phyloP scores from a whole-genome alignment of 768 basidiomycete species.

The Clavulina sp. region DNA sequence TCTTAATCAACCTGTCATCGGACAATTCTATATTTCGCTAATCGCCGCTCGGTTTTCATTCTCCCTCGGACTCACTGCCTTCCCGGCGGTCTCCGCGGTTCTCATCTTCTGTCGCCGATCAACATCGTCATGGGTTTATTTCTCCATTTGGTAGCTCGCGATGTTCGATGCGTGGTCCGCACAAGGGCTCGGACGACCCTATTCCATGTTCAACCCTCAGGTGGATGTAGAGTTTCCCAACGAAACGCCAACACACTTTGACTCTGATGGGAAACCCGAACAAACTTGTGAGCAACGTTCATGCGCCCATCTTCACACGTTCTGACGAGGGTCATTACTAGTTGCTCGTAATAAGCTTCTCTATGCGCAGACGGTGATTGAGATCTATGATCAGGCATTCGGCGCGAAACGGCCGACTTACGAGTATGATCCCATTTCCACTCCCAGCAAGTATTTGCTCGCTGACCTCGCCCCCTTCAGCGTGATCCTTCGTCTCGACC shows the following conservation, averaged over 20 bases:
- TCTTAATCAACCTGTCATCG: no score
- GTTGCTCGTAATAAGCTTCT: neutral
- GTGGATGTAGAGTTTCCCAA: conserved; percentile 1
- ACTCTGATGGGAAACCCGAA: neutral
- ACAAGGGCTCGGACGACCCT: conserved; percentile 10
- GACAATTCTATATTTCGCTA: no score
- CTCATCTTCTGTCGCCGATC: no score
- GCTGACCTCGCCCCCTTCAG: neutral
- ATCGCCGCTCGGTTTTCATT: no score
- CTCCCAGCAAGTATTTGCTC: neutral
- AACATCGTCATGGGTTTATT: neutral
- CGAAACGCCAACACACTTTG: neutral
- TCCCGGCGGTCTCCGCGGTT: no score
- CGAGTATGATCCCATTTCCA: neutral
- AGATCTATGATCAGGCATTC: conserved; percentile 2
- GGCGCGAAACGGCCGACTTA: conserved; percentile 11
- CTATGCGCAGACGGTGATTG: neutral
- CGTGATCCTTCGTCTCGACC: conserved; percentile 10
- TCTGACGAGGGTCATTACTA: no score
- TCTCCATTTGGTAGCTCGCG: conserved; percentile 1
- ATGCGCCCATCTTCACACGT: no score
- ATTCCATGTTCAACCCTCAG: conserved; percentile 6
- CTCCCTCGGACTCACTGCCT: no score
- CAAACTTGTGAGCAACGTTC: conserved; percentile 6
- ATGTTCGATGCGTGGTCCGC: conserved; percentile 10